Conservation (phyloP, 2,329 filamentous ascomycete genomes). For the Aspergillus sp. region DNA sequence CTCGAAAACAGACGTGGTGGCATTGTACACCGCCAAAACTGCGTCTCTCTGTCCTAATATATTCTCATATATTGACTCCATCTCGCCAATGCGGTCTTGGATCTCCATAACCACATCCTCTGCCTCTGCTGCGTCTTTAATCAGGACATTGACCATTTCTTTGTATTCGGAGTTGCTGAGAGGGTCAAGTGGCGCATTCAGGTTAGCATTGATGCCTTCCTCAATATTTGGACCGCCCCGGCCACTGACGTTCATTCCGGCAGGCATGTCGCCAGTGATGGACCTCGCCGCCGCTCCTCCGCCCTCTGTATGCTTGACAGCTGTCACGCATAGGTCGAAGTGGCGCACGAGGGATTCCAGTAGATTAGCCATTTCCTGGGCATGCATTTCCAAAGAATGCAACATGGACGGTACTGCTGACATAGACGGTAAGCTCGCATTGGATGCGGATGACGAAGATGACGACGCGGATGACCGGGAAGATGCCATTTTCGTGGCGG, state of each 20-base stretch:
- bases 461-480: slow-evolving; percentile 35
- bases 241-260: slow-evolving; percentile 46
- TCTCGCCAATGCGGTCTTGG: slow-evolving; percentile 68
- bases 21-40: slow-evolving; percentile 54
- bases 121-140: slow-evolving; percentile 55
- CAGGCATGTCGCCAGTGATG: slow-evolving; percentile 60
- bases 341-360: slow-evolving; percentile 79
- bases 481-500: slow-evolving; percentile 37
- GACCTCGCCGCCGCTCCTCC: slow-evolving; percentile 68
- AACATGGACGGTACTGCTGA: slow-evolving; percentile 54
- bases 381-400: slow-evolving; percentile 67
- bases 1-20: slow-evolving; percentile 61
- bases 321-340: slow-evolving; percentile 90
- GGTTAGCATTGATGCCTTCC: slow-evolving; percentile 29
- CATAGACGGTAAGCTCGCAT: slow-evolving; percentile 31
- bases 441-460: slow-evolving; percentile 31
- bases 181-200: slow-evolving; percentile 59
- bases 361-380: slow-evolving; percentile 76
- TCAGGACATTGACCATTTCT: slow-evolving; percentile 79
- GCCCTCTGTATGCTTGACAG: slow-evolving; percentile 84
- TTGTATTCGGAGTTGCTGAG: slow-evolving; percentile 71
- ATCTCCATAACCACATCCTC: slow-evolving; percentile 66
- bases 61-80: slow-evolving; percentile 67
- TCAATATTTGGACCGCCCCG: slow-evolving; percentile 30
- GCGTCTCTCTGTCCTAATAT: slow-evolving; percentile 63